These are phyloP conservation scores for Mortierella sp. DNA, from an alignment of 371 early-diverging fungal genomes.

Conservation along the genomic window DNA sequence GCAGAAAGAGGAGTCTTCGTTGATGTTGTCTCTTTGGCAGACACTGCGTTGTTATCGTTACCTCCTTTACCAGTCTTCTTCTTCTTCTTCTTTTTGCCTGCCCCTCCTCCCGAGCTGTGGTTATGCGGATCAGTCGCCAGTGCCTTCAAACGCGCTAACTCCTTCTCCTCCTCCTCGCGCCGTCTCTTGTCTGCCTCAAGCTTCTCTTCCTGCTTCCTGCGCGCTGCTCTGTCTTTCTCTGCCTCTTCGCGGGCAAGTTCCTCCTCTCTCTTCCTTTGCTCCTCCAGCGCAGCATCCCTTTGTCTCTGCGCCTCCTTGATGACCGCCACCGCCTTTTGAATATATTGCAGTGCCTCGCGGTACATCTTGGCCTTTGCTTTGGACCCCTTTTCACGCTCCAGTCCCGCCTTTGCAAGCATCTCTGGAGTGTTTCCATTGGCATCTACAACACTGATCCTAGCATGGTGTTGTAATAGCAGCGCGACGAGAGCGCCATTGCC, in stretches of 20 bases:
- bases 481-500: constrained; percentile 46
- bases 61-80: constrained; percentile 40
- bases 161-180: constrained; percentile 49
- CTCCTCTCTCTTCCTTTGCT: constrained; percentile 41
- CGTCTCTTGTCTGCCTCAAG: constrained; percentile 48
- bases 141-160: constrained; percentile 46
- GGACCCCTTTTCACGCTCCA: constrained; percentile 37
- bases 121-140: constrained; percentile 25
- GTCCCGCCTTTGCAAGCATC: constrained; percentile 43
- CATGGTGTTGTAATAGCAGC: constrained; percentile 44
- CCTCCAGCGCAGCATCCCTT: constrained; percentile 36
- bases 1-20: constrained; percentile 2
- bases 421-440: constrained; percentile 48
- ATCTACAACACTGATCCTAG: constrained; percentile 30
- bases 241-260: constrained; percentile 50
- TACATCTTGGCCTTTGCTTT: constrained; percentile 38
- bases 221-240: constrained; percentile 47
- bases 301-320: constrained; percentile 49
- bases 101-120: constrained; percentile 17
- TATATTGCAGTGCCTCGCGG: constrained; percentile 28
- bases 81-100: constrained; percentile 50
- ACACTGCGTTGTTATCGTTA: constrained; percentile 1
- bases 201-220: constrained; percentile 55
- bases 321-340: constrained; percentile 40
- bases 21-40: constrained; percentile 8